Percentiles rank a stretch among this genome's conserved stretches.
phyloP scores from a whole-genome alignment of 2,329 filamentous ascomycete species.

The Aplosporella prunicola region DNA sequence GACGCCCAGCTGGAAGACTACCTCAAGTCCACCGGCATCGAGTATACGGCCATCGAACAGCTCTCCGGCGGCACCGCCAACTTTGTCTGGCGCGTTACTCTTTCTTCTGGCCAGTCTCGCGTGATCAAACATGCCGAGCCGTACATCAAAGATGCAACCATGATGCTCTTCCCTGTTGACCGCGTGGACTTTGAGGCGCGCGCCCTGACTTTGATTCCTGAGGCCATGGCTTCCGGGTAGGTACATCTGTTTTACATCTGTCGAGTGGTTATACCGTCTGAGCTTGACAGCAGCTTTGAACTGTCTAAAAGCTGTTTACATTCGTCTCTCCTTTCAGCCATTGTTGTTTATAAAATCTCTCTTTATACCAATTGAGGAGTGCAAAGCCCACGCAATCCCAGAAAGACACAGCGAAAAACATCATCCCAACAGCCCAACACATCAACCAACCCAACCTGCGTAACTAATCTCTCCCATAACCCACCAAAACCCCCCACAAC shows the following conservation, averaged over 20 bases:
- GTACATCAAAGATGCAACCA: constrained; percentile 18
- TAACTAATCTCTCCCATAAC: background rate
- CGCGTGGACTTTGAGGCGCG: constrained; percentile 29
- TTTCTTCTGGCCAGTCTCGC: constrained; percentile 7
- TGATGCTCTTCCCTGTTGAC: constrained; percentile 19
- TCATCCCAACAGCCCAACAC: too few relatives aligned
- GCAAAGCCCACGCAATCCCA: too few relatives aligned
- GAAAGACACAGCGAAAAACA: too few relatives aligned
- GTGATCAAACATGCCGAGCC: constrained; percentile 29
- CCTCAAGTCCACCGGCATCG: background rate
- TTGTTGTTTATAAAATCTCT: too few relatives aligned
- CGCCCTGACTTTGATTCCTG: constrained; percentile 6
- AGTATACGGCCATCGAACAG: constrained; percentile 12
- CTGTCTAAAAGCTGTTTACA: too few relatives aligned
- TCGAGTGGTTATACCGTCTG: too few relatives aligned
- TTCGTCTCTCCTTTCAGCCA: too few relatives aligned
- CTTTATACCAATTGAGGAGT: too few relatives aligned
- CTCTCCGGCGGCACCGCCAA: constrained; percentile 28
- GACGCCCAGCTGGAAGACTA: background rate
- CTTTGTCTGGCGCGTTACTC: constrained; percentile 24
- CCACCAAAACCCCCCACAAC: background rate
- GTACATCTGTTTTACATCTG: too few relatives aligned
- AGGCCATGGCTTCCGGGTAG: background rate
- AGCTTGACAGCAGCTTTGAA: too few relatives aligned
- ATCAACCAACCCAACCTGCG: too few relatives aligned